phyloP scores from a whole-genome alignment of 441 rosid species.

The Mallotus japonicus region DNA sequence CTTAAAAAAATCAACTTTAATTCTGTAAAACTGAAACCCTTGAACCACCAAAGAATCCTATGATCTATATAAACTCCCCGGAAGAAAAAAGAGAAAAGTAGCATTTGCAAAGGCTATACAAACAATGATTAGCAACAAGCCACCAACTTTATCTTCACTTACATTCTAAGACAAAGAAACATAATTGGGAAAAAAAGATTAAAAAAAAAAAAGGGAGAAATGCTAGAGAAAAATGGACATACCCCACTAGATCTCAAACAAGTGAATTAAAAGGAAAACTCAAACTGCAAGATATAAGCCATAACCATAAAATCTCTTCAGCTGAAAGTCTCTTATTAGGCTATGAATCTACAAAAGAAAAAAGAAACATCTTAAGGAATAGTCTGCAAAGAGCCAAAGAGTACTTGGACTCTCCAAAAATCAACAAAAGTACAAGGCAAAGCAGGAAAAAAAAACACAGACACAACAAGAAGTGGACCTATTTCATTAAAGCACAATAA shows the following conservation, averaged over 20 bases:
- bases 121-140: slow-evolving; percentile 28
- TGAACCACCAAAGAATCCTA: slow-evolving; percentile 35
- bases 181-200: neutral
- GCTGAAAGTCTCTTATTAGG: slow-evolving; percentile 34
- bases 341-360: slow-evolving; percentile 16
- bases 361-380: slow-evolving; percentile 28
- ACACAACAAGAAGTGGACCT: slow-evolving; percentile 27
- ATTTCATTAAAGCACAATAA: slow-evolving; percentile 35
- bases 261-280: slow-evolving; percentile 42
- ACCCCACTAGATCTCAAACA: slow-evolving; percentile 67
- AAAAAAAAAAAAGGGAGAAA: neutral
- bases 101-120: slow-evolving; percentile 27
- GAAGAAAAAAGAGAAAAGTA: slow-evolving; percentile 33
- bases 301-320: slow-evolving; percentile 42
- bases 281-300: slow-evolving; percentile 27
- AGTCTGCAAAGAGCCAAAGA: slow-evolving; percentile 30
- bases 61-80: slow-evolving; percentile 24
- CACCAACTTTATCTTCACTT: slow-evolving; percentile 53
- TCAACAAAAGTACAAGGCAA: slow-evolving; percentile 29
- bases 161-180: slow-evolving; percentile 49
- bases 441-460: slow-evolving; percentile 23
- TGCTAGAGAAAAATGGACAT: slow-evolving; percentile 29
- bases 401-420: slow-evolving; percentile 30
- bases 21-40: slow-evolving; percentile 28
- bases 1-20: slow-evolving; percentile 28